Base-by-base conservation (phyloP, 2,329 filamentous ascomycete species). In the Talaromyces atroroseus region DNA sequence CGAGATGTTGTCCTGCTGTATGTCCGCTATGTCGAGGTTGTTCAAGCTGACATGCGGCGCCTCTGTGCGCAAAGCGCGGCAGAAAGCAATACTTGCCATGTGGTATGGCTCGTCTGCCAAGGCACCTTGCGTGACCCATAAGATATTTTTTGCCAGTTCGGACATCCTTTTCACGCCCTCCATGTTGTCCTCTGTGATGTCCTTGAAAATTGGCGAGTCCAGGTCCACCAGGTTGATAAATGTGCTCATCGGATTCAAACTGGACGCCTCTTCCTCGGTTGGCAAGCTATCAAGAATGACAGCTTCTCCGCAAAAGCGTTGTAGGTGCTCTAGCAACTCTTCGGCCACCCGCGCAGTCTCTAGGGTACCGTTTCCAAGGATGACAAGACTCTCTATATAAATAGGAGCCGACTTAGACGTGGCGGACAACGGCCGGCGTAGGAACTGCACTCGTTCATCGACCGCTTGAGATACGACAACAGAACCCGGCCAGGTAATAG, bases 201-300 rank as follows among this genome's bases (percentile, higher is more conserved):
- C 47, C 40, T 58, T 61, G 57, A 61, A 65, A 11, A 58, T 56
- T 14, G 68, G 64, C n/a, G 63, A 5, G 6, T 60, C 58, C 5
- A 60, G 47, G 36, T 60, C 56, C 24, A 47, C 46, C 11, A 46
- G 38, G 40, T 52, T 45, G 20, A 54, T 21, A 16, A 54, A 52
- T 2, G 49, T 52, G 21, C 24, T 29, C 14, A 42, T 42, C 6
- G 38, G 21, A 12, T 42, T 21, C 20, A 52, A n/a, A 40, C 10
- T 32, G 3, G 16, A 12, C 24, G 34, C 36, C 8, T 52, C 49
- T 12, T 24, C 20, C 16, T 52, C 49, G 11, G 49, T 42, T 16
- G 49, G 40, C 7, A 45, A 18, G 24, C 24, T 16, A 12, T 18
- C 20, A 4, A 45, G n/a, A 7, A 36, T 18, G 3, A n/a, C 36